phyloP scores from a whole-genome alignment of 352 stramenopile genomes.

The Phytophthora litchii region DNA sequence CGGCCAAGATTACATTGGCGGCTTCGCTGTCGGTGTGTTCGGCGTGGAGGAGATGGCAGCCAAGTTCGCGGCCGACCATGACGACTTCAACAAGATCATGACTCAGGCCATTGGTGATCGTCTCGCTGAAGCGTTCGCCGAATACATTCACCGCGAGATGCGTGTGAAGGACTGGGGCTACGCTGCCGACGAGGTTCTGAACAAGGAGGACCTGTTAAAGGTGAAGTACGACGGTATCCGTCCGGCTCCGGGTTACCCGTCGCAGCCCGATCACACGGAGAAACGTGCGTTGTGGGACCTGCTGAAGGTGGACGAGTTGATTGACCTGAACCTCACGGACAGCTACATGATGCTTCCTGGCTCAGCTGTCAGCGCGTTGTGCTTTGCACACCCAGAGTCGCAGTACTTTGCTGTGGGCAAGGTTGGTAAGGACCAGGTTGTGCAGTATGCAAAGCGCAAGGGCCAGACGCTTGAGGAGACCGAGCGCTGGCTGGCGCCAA shows the following conservation, averaged over 20 bases:
- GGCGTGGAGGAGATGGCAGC: constrained; percentile 93
- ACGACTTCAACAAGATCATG: constrained; percentile 99
- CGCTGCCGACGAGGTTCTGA: constrained; percentile 90
- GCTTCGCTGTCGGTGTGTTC: constrained; percentile 97
- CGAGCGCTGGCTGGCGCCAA: constrained; percentile 96
- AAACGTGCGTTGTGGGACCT: constrained; percentile 97
- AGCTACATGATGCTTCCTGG: constrained; percentile 97
- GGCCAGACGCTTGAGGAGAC: constrained; percentile 85
- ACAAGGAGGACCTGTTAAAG: constrained; percentile 95
- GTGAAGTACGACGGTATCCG: constrained; percentile 98
- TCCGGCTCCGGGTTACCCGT: constrained; percentile 97
- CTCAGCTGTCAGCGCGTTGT: constrained; percentile 93
- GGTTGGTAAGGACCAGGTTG: constrained; percentile 96
- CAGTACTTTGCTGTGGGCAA: constrained; percentile 98
- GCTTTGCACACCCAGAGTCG: constrained; percentile 95
- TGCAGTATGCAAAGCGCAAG: constrained; percentile 94
- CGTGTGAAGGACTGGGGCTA: constrained; percentile 97
- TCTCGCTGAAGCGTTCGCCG: constrained; percentile 92
- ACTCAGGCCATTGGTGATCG: constrained; percentile 84
- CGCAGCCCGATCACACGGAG: constrained; percentile 98
- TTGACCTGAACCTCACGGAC: constrained; percentile 93
- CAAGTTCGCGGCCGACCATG: constrained; percentile 94
- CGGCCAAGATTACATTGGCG: constrained; percentile 91
- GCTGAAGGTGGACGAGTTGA: constrained; percentile 93
- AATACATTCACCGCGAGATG: constrained; percentile 97